phyloP scores from a whole-genome alignment of 1,284 basidiomycete genomes.

The Ganoderma resinaceum region DNA sequence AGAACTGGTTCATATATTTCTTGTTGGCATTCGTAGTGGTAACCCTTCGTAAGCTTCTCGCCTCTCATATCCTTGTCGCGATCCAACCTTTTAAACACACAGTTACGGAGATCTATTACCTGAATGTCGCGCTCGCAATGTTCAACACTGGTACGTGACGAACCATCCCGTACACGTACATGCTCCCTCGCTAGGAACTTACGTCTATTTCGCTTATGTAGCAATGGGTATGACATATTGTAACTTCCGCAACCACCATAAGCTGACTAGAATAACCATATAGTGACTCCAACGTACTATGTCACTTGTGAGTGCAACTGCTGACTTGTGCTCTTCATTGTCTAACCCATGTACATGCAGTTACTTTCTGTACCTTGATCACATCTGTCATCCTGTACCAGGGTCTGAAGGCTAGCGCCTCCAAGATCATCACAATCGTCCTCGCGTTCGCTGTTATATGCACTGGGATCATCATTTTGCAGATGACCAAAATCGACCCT shows the following conservation, averaged over 20 bases:
- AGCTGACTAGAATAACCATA: constrained; percentile 5
- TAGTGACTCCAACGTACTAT: constrained; percentile 67
- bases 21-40: constrained; percentile 61
- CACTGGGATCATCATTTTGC: constrained; percentile 68
- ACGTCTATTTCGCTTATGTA: constrained; percentile 16
- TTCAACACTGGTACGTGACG: constrained; percentile 59
- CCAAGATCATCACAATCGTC: constrained; percentile 67
- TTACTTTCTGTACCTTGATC: constrained; percentile 63
- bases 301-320: constrained; percentile 51
- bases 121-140: constrained; percentile 74
- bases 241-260: constrained; percentile 37
- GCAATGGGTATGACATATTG: constrained; percentile 41
- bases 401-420: constrained; percentile 62
- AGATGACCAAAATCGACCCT: constrained; percentile 71
- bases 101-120: constrained; percentile 68
- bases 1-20: constrained; percentile 68
- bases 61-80: accelerated
- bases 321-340: constrained; percentile 2
- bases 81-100: neutral
- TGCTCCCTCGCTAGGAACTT: neutral
- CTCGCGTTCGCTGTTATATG: constrained; percentile 63
- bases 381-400: constrained; percentile 67
- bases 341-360: constrained; percentile 22
- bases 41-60: constrained; percentile 47
- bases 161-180: too few relatives aligned